phyloP scores from a whole-genome alignment of 192 early-diverging fungal genomes.

The Dissophora ornata region DNA sequence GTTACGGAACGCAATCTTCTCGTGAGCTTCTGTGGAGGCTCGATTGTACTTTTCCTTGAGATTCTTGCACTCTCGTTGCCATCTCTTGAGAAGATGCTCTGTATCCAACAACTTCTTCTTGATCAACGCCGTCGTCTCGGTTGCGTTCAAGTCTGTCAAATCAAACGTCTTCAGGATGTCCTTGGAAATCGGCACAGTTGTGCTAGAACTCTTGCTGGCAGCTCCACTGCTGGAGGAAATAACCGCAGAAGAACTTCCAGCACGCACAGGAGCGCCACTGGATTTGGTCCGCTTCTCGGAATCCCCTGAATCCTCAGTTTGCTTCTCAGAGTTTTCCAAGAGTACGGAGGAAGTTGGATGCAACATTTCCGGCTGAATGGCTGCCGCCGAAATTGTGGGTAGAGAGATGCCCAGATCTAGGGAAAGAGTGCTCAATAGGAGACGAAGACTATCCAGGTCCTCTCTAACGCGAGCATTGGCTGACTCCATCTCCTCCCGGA shows the following conservation, averaged over 20 bases:
- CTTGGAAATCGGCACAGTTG: slow-evolving; percentile 34
- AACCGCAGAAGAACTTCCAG: background rate
- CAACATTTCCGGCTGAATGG: background rate
- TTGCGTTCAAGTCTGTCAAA: slow-evolving; percentile 27
- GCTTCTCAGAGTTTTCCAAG: slow-evolving; percentile 32
- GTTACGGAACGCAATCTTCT: slow-evolving; percentile 70
- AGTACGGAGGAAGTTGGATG: slow-evolving; percentile 39
- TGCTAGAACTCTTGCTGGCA: slow-evolving; percentile 33
- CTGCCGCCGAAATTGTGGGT: slow-evolving; percentile 16
- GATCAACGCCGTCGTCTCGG: slow-evolving; percentile 32
- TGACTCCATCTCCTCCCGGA: slow-evolving; percentile 8
- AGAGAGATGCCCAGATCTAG: slow-evolving; percentile 46
- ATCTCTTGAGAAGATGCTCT: slow-evolving; percentile 49
- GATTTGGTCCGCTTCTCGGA: no score
- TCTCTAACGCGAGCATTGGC: slow-evolving; percentile 14
- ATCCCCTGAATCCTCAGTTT: no score
- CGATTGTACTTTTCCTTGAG: slow-evolving; percentile 63
- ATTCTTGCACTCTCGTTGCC: slow-evolving; percentile 47
- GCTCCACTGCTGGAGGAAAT: background rate
- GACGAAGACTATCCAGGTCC: slow-evolving; percentile 20
- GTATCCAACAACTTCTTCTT: slow-evolving; percentile 48
- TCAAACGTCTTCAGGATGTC: slow-evolving; percentile 38
- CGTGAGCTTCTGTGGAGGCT: slow-evolving; percentile 43
- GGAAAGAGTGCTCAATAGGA: slow-evolving; percentile 24
- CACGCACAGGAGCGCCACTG: background rate